Percentiles rank a stretch among this genome's conserved stretches.
Evolutionary conservation across 208 protist species (phyloP).

Genomic region (Crithidia brevicula): DNA sequence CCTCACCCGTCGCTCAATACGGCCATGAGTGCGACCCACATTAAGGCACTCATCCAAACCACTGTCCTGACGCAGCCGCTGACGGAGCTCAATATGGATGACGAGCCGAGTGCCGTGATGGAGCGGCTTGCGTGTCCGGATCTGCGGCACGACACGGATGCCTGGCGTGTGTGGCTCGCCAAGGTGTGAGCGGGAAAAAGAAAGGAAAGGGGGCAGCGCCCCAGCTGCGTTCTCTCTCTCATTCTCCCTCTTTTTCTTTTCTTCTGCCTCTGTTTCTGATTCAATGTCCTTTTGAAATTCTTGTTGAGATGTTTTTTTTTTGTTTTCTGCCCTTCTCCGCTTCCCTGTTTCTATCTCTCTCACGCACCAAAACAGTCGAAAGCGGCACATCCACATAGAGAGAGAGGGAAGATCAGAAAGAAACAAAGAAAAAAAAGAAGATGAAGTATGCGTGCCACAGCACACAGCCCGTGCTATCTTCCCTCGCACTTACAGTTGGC

Average conservation of each 20-base stretch:
- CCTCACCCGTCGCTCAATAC: slow-evolving; percentile 18
- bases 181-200: slow-evolving; percentile 39
- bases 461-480: no score
- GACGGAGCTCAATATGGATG: slow-evolving; percentile 67
- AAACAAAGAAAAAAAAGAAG: background rate
- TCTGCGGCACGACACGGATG: slow-evolving; percentile 58
- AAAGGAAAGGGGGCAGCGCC: background rate
- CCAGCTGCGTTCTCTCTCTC: background rate
- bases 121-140: slow-evolving; percentile 61
- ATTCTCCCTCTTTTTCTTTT: background rate
- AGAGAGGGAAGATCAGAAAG: no score
- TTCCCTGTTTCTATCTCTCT: background rate
- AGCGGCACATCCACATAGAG: no score
- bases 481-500: no score
- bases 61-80: slow-evolving; percentile 53
- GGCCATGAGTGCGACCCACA: slow-evolving; percentile 44
- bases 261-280: background rate
- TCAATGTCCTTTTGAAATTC: no score
- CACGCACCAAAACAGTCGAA: no score
- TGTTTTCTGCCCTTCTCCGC: background rate
- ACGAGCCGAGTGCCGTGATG: slow-evolving; percentile 40
- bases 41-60: slow-evolving; percentile 51
- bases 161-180: slow-evolving; percentile 73
- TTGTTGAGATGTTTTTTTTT: no score
- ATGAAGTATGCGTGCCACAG: no score